Evolutionary conservation across 1,284 basidiomycete genomes (phyloP).

Genomic region (Porodaedalea pini): DNA sequence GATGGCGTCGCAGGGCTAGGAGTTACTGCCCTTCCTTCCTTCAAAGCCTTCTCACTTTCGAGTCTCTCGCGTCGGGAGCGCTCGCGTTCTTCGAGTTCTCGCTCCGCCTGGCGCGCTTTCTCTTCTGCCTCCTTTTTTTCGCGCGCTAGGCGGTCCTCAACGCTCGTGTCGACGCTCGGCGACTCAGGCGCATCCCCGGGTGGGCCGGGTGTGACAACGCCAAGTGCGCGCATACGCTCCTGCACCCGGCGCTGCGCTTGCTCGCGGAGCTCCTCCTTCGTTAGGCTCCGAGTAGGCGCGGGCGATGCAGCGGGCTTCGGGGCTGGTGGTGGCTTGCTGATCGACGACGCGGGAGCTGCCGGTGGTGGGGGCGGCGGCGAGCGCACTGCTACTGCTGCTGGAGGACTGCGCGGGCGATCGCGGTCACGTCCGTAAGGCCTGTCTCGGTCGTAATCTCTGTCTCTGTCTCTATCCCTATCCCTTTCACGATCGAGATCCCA

Average conservation of each 20-base stretch:
- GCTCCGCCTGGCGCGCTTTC: conserved; percentile 69
- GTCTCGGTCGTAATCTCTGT: conserved; percentile 31
- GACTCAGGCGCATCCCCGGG: conserved; percentile 31
- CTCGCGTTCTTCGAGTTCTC: conserved; percentile 75
- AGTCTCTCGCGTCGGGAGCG: conserved; percentile 64
- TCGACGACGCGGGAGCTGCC: conserved; percentile 30
- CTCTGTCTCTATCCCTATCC: conserved; percentile 27
- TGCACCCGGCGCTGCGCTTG: conserved; percentile 85
- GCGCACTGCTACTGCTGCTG: conserved; percentile 45
- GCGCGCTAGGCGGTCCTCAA: conserved; percentile 77
- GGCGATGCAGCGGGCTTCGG: conserved; percentile 51
- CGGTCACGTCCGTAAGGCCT: conserved; percentile 33
- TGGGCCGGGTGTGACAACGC: conserved; percentile 57
- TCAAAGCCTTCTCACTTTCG: conserved; percentile 60
- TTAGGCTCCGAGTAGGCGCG: conserved; percentile 70
- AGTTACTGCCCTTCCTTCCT: conserved; percentile 38
- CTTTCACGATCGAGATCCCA: conserved; percentile 33
- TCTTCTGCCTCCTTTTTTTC: conserved; percentile 88
- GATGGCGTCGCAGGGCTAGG: conserved; percentile 29
- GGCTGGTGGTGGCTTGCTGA: conserved; percentile 42
- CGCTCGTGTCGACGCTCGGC: conserved; percentile 62
- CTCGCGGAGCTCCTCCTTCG: conserved; percentile 78
- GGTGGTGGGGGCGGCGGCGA: conserved; percentile 49
- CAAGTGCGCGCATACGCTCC: conserved; percentile 85
- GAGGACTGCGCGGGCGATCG: conserved; percentile 49